Conservation (phyloP, 805 yeast genomes). For the Hanseniaspora clermontiae region DNA sequence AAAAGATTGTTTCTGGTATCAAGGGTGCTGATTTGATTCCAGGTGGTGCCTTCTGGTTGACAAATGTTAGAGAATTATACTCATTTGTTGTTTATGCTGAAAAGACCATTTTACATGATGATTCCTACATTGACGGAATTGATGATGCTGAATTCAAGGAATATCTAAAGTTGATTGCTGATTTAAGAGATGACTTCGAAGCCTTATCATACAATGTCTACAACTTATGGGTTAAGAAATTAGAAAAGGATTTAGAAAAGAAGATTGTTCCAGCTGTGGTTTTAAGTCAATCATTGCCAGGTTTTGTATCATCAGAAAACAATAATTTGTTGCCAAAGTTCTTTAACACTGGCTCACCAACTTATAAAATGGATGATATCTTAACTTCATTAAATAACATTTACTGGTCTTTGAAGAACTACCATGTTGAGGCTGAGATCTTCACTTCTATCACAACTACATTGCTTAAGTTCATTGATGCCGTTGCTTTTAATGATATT, state of each 20-base stretch:
- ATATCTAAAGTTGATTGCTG: conserved; percentile 75
- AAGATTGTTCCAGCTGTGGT: conserved; percentile 92
- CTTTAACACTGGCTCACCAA: conserved; percentile 49
- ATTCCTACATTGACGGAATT: conserved; percentile 67
- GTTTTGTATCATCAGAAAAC: conserved; percentile 78
- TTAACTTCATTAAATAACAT: conserved; percentile 79
- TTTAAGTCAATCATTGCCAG: conserved; percentile 87
- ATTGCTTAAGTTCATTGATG: conserved; percentile 74
- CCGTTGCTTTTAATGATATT: conserved; percentile 86
- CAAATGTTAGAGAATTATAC: conserved; percentile 88
- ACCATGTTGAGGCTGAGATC: conserved; percentile 73
- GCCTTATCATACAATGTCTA: conserved; percentile 85
- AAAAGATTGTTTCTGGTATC: conserved; percentile 62
- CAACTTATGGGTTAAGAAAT: conserved; percentile 92
- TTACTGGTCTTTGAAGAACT: conserved; percentile 85
- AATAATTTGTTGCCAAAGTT: conserved; percentile 72
- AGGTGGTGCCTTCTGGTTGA: conserved; percentile 94
- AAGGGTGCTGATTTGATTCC: conserved; percentile 79
- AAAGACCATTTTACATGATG: conserved; percentile 76
- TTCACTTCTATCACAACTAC: conserved; percentile 75
- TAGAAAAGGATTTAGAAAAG: conserved; percentile 81
- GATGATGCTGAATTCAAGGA: conserved; percentile 81
- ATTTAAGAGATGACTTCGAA: conserved; percentile 88
- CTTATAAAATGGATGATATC: conserved; percentile 88
- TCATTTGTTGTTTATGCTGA: conserved; percentile 93